These are phyloP conservation scores for Berberis thunbergii DNA, from an alignment of 164 flowering plant species.

Conservation along the genomic window DNA sequence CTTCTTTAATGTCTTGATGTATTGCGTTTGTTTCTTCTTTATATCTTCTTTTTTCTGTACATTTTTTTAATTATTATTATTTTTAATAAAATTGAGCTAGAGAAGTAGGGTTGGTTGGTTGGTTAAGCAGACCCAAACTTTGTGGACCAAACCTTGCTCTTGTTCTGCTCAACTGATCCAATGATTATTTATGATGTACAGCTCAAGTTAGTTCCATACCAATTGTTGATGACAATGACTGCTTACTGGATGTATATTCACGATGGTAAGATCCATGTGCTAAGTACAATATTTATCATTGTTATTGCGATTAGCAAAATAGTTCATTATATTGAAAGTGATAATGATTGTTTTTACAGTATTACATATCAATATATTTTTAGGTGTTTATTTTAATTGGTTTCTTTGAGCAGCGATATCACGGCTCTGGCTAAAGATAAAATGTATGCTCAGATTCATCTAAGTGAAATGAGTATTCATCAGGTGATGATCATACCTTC, in stretches of 20 bases:
- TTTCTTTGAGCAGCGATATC: conserved; percentile 40
- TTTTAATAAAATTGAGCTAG: no score
- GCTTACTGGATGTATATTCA: conserved; percentile 75
- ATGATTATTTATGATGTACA: conserved; percentile 23
- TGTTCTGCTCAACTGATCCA: conserved; percentile 4
- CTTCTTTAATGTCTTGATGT: no score
- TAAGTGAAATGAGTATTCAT: conserved; percentile 54
- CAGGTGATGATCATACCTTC: conserved; percentile 29
- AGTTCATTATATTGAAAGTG: no score
- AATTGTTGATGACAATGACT: conserved; percentile 81
- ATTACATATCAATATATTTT: not conserved
- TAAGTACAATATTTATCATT: no score
- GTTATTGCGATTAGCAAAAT: no score
- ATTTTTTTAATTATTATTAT: no score
- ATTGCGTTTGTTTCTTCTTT: no score
- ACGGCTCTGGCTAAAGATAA: conserved; percentile 64
- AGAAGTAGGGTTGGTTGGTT: no score
- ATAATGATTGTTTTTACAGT: no score
- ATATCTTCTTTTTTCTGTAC: no score
- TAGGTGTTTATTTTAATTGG: conserved; percentile 4
- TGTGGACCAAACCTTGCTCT: no score
- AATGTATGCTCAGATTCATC: conserved; percentile 48
- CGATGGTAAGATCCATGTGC: conserved; percentile 44
- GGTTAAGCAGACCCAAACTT: no score
- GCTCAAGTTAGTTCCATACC: conserved; percentile 92